Conservation (phyloP, 2,329 filamentous ascomycete species). For the Venturia pyrina region DNA sequence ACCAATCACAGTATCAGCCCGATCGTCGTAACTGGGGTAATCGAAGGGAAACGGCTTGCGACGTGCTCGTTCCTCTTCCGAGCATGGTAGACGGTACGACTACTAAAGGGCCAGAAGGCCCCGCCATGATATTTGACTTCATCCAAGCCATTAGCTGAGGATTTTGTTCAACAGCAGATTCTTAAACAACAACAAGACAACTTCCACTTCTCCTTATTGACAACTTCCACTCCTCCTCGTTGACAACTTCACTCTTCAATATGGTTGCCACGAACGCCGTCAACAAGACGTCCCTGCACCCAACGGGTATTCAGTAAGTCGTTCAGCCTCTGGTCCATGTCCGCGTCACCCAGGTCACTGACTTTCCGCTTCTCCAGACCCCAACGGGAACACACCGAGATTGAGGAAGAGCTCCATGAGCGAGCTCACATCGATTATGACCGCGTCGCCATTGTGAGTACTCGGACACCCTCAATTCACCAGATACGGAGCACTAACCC, state of each 20-base stretch:
- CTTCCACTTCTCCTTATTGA: constrained; percentile 49
- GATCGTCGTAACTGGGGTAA: constrained; percentile 6
- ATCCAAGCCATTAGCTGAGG: constrained; percentile 39
- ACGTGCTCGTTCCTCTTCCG: constrained; percentile 10
- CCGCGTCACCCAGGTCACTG: background rate
- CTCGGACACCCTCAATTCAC: background rate
- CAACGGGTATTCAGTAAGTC: constrained; percentile 78
- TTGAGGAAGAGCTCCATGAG: constrained; percentile 96
- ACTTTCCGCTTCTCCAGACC: constrained; percentile 46
- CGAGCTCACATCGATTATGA: constrained; percentile 99
- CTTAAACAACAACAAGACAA: constrained; percentile 48
- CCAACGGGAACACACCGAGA: constrained; percentile 80
- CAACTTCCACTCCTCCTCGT: constrained; percentile 47
- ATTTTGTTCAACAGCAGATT: constrained; percentile 49
- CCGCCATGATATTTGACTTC: constrained; percentile 22
- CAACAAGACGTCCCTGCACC: constrained; percentile 90
- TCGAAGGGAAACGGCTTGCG: constrained; percentile 7
- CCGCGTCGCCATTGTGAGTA: constrained; percentile 86
- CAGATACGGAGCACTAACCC: constrained; percentile 15
- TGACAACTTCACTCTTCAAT: constrained; percentile 32
- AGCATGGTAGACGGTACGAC: constrained; percentile 7
- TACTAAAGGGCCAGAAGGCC: constrained; percentile 12
- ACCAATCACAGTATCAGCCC: background rate
- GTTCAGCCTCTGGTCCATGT: background rate
- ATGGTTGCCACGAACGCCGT: constrained; percentile 45